Conservation (phyloP, 1,284 basidiomycete genomes). For the Psilocybe mexicana region DNA sequence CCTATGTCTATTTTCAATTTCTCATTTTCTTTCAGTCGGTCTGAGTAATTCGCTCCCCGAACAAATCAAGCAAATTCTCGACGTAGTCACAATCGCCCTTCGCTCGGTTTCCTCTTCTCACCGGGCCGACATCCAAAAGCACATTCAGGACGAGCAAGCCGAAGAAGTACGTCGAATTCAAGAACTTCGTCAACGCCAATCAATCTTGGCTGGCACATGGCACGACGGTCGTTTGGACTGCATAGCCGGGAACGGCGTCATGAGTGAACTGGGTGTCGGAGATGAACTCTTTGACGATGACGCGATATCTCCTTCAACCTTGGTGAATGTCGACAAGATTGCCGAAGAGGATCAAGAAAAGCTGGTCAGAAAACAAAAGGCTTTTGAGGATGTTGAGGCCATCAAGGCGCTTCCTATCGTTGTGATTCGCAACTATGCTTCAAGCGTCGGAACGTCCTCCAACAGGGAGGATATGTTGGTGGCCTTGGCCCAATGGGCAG, state of each 20-base stretch:
- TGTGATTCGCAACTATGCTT: constrained; percentile 76
- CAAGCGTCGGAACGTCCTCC: constrained; percentile 51
- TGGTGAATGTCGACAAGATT: not conserved
- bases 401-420: constrained; percentile 81
- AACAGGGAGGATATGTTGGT: constrained; percentile 73
- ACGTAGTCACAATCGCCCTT: constrained; percentile 75
- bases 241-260: constrained; percentile 80
- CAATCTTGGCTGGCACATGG: constrained; percentile 63
- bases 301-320: constrained; percentile 31
- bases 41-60: constrained; percentile 82
- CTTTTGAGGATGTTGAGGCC: constrained; percentile 41
- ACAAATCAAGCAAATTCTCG: constrained; percentile 87
- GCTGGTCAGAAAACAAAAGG: constrained; percentile 18
- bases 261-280: constrained; percentile 81
- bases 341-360: constrained; percentile 22
- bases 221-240: constrained; percentile 83
- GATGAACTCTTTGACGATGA: constrained; percentile 55
- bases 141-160: constrained; percentile 35
- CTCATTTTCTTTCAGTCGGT: constrained; percentile 57
- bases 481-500: constrained; percentile 86
- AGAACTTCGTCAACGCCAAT: constrained; percentile 37
- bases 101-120: constrained; percentile 61
- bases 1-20: not conserved
- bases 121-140: constrained; percentile 44
- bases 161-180: constrained; percentile 35